Evolutionary conservation across 192 early-diverging fungal genomes (phyloP), one percentile per base, ranked within the genome.

Genomic region (Gonapodya prolifera): DNA sequence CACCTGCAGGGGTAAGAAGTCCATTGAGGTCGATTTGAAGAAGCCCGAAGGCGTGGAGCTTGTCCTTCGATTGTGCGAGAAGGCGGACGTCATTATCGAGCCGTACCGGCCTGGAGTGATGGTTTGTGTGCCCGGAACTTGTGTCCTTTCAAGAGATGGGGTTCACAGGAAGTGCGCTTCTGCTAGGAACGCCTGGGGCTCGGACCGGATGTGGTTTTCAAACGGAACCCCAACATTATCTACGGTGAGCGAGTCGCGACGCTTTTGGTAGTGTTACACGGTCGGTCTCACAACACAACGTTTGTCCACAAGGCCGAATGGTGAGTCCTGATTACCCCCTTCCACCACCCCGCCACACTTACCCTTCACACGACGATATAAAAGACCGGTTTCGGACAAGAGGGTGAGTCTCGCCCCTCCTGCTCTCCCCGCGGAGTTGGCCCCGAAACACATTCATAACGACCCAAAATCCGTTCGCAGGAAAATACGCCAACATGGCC

Each of bases 91-190:
- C 17, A 76, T 92, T 17, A 79, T 92, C 18, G 91, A 92, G 32
- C 89, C 91, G 18, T 92, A 89, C 76, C 83, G 91, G 18, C 89
- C 91, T 17, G 91, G 91, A 31, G 89, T 92, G 17, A 84, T 92
- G 87, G 45, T 61, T 61, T 23, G 45, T 61, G 23, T 16, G 45
- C 8, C 23, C 45, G 45, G 8, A 78, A 61, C 8, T 16, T 23
- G 45, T 61, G 8, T 23, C 45, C 45, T 61, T 8, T 16, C 23
- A 23, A 61, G 45, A n/a, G n/a, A n/a, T n/a, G n/a, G n/a, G n/a
- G n/a, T n/a, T n/a, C n/a, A n/a, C 23, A 8, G 45, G 23, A 61
- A 61, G 45, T 61, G 23, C 8, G 23, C 45, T 61, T 23, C 23
- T 61, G 45, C 23, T 23, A 61, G 45, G 91, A 92, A 74, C 82